Evolutionary conservation across 2,329 filamentous ascomycete genomes (phyloP).

Genomic region (Colletotrichum gloeosporioides): DNA sequence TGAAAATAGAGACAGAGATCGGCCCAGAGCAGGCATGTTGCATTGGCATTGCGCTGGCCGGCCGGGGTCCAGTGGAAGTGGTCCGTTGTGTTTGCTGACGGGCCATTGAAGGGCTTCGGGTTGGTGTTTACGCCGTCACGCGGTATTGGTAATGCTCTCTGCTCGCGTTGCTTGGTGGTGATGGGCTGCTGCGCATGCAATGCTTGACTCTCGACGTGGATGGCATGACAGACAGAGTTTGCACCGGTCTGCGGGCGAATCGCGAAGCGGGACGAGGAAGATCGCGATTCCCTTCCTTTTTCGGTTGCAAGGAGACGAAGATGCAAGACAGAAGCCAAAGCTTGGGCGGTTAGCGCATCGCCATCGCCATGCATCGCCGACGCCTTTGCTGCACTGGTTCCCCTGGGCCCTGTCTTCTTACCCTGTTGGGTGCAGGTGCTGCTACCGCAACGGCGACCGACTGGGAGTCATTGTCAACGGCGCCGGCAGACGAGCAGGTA

Average conservation of each 20-base stretch:
- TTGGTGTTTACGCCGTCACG: neutral
- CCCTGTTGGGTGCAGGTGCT: neutral
- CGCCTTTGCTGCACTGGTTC: neutral
- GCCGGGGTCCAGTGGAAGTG: neutral
- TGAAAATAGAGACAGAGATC: constrained; percentile 19
- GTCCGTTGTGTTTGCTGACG: neutral
- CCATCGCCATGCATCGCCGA: neutral
- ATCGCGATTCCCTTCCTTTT: neutral
- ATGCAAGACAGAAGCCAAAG: neutral
- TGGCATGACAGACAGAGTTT: neutral
- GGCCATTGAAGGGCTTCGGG: neutral
- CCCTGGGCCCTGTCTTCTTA: neutral
- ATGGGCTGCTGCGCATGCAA: neutral
- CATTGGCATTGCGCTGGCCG: neutral
- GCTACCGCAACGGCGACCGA: neutral
- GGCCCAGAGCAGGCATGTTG: constrained; percentile 10
- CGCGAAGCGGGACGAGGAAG: neutral
- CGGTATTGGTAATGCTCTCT: neutral
- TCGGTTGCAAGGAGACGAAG: neutral
- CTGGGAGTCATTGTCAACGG: neutral
- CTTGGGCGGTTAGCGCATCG: neutral
- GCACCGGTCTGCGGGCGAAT: neutral
- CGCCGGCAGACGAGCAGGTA: neutral
- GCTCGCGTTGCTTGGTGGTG: neutral
- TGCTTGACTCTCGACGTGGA: neutral